Percentiles rank a stretch among this genome's conserved stretches.
Evolutionary conservation across 1,139 yeast species (phyloP).

Genomic region (Diutina scorzettiae): DNA sequence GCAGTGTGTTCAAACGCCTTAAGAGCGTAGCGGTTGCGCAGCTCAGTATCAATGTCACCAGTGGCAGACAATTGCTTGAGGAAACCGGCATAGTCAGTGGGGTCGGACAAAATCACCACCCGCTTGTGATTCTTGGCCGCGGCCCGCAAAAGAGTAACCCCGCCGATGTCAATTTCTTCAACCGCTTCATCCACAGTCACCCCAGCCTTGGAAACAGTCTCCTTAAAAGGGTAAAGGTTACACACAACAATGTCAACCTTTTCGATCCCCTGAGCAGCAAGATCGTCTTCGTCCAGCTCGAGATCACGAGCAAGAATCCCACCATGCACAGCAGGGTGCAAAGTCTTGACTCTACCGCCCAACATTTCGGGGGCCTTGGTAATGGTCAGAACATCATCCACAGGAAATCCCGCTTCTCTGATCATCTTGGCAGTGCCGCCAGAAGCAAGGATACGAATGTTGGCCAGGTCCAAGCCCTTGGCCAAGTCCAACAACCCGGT

Average conservation of each 20-base stretch:
- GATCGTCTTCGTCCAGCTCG: slow-evolving; percentile 81
- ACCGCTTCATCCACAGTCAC: slow-evolving; percentile 97
- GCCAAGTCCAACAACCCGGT: slow-evolving; percentile 94
- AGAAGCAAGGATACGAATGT: slow-evolving; percentile 87
- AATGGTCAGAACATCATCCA: slow-evolving; percentile 86
- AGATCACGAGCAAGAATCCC: slow-evolving; percentile 93
- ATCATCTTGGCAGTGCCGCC: slow-evolving; percentile 95
- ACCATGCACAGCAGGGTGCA: slow-evolving; percentile 98
- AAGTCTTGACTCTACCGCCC: slow-evolving; percentile 95
- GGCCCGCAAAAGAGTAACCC: slow-evolving; percentile 92
- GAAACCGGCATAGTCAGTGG: slow-evolving; percentile 80
- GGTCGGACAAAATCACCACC: slow-evolving; percentile 91
- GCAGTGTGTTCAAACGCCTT: slow-evolving; percentile 99
- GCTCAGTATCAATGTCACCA: slow-evolving; percentile 61
- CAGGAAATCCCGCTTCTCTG: slow-evolving; percentile 96
- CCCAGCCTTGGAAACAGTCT: slow-evolving; percentile 88
- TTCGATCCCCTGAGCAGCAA: slow-evolving; percentile 77
- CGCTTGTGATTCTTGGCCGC: slow-evolving; percentile 98
- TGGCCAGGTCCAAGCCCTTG: slow-evolving; percentile 79
- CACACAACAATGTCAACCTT: slow-evolving; percentile 96
- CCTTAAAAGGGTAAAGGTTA: slow-evolving; percentile 95
- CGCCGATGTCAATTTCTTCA: slow-evolving; percentile 97
- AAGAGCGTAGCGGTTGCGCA: slow-evolving; percentile 78
- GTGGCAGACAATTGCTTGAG: slow-evolving; percentile 54
- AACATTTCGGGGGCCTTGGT: slow-evolving; percentile 99